Base-by-base conservation (phyloP, 2,329 filamentous ascomycete genomes). In the Aspergillus ochraceus region DNA sequence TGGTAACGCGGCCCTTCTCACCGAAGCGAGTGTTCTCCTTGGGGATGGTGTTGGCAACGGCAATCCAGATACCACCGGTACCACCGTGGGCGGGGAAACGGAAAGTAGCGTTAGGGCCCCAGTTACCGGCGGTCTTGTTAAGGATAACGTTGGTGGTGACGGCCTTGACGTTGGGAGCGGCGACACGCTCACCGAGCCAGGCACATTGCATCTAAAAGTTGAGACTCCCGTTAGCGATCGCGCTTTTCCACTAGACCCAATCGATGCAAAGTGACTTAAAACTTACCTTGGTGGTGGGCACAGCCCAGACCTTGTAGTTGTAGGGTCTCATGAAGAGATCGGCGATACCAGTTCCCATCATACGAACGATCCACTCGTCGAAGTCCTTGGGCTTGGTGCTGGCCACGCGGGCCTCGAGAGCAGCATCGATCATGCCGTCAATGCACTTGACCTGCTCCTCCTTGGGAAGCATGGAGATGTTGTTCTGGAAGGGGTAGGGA, bases 221-320 rank as follows among this genome's bases (percentile, higher is more conserved):
- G 45, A 9, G 20, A 42, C 14, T 57, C 22, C 14, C 42, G 46
- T 63, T 36, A 70, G 63, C 19, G 47, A 26, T 47, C 45, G 54
- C 19, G 22, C 19, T 24, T 17, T 1, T 36, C 14, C 32, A 46
- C 5, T 11, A 3, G 26, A 32, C 9, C 9, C 12, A 1, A 24
- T 30, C 19, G 20, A 10, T 22, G 26, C 22, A 26, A 29, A 29
- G 8, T 24, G 26, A 29, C 54, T 8, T 39, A 14, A 22, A 46
- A 65, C 84, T 71, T 84, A 96, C 92, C 88, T 96, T 96, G 69
- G 90, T 97, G 58, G 94, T 97, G 60, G 95, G 95, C 71, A 98
- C 94, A 64, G 95, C 95, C 95, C 95, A 99, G 76, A 99, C 95
- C 84, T 99, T 99, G 88, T 89, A 99, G 87, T 99, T 99, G 86